A percentile compares a stretch with the other conserved stretches of the same genome.
Conservation (phyloP, 495 filamentous ascomycete genomes). For the Aspergillus sparsus region DNA sequence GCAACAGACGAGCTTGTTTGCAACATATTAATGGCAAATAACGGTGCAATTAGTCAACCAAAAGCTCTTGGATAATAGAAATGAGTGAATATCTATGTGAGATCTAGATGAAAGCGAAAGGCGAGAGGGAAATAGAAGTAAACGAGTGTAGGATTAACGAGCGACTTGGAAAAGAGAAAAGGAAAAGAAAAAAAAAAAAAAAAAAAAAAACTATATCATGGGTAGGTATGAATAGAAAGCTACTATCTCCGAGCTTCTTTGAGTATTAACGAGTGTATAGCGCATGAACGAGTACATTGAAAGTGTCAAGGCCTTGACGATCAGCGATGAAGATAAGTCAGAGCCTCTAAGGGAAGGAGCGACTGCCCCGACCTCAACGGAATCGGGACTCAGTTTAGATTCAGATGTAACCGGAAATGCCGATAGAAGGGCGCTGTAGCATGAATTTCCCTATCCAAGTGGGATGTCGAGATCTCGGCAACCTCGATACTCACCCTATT, state of each 20-base stretch:
- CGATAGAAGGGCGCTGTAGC: not conserved
- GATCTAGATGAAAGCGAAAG: conserved; percentile 3
- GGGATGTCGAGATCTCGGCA: conserved; percentile 3
- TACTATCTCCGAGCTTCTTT: conserved; percentile 8
- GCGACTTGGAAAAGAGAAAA: conserved; percentile 15
- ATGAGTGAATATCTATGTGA: not conserved
- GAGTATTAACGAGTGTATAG: conserved; percentile 10
- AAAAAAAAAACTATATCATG: conserved; percentile 20
- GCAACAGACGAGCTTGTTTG: conserved; percentile 2
- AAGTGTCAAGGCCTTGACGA: not conserved
- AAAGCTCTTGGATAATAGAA: conserved; percentile 1
- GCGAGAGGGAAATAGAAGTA: conserved; percentile 10
- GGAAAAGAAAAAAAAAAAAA: conserved; percentile 7
- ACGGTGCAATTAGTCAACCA: not conserved
- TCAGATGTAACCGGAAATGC: conserved; percentile 17
- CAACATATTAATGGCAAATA: conserved; percentile 12
- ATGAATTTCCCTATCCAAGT: not conserved
- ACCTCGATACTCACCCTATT: conserved; percentile 21
- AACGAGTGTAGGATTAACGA: conserved; percentile 24
- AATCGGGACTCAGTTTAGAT: not conserved
- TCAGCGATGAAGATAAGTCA: not conserved
- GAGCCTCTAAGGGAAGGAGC: conserved; percentile 19
- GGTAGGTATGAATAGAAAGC: conserved; percentile 20
- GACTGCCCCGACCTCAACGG: conserved; percentile 5
- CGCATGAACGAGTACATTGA: not conserved